These are phyloP conservation scores for Asterionellopsis glacialis DNA, from an alignment of 108 stramenopile genomes.

Conservation along the genomic window DNA sequence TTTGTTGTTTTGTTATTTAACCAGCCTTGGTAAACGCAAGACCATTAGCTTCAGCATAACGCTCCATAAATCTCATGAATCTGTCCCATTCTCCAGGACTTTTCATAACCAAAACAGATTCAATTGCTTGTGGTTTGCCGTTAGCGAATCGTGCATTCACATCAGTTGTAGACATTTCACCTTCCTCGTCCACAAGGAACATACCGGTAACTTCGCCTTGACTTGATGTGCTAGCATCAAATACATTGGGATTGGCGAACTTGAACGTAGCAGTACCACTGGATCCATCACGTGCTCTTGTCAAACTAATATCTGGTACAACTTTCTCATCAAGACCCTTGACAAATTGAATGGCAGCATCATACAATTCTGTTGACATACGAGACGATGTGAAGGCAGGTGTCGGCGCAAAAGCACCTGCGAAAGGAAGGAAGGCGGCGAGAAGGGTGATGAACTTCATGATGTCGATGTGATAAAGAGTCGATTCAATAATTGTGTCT, in stretches of 20 bases:
- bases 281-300: constrained; percentile 66
- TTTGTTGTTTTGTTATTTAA: background rate
- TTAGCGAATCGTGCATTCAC: constrained; percentile 74
- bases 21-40: constrained; percentile 58
- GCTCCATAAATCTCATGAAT: constrained; percentile 86
- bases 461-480: background rate
- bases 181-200: constrained; percentile 74
- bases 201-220: constrained; percentile 65
- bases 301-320: constrained; percentile 69
- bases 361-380: constrained; percentile 4
- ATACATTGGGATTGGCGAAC: constrained; percentile 72
- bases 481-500: too few relatives aligned
- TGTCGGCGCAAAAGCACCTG: constrained; percentile 25
- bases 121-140: constrained; percentile 78
- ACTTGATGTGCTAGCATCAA: constrained; percentile 60
- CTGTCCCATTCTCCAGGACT: constrained; percentile 78
- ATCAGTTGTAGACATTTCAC: constrained; percentile 41
- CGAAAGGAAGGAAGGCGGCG: constrained; percentile 15
- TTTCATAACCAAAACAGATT: constrained; percentile 54
- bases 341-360: constrained; percentile 64
- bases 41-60: constrained; percentile 71
- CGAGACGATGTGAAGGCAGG: constrained; percentile 16
- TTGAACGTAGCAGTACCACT: constrained; percentile 66
- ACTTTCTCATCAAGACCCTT: constrained; percentile 64
- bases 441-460: constrained; percentile 18